These are phyloP conservation scores for Martiniozyma abietophila DNA, from an alignment of 805 yeast genomes.

Conservation along the genomic window DNA sequence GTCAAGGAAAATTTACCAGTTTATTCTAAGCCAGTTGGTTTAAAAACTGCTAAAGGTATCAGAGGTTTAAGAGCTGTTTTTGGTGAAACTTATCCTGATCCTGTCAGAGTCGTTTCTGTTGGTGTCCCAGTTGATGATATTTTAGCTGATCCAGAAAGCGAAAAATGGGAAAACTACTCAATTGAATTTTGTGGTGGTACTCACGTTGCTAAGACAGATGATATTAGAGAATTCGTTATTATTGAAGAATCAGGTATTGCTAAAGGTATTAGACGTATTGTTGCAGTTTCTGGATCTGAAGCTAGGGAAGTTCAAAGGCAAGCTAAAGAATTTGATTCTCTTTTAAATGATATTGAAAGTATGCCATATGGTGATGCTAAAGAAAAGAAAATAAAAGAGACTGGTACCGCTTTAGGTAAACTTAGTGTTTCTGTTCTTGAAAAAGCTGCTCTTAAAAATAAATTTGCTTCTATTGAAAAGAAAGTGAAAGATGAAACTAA, in stretches of 20 bases:
- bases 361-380: conserved; percentile 67
- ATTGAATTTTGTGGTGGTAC: conserved; percentile 99
- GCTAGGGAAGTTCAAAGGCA: conserved; percentile 85
- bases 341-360: conserved; percentile 48
- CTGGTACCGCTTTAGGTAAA: conserved; percentile 77
- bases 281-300: conserved; percentile 88
- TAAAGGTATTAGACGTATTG: conserved; percentile 96
- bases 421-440: conserved; percentile 72
- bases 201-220: conserved; percentile 87
- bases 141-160: conserved; percentile 57
- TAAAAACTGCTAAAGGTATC: conserved; percentile 64
- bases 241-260: conserved; percentile 97
- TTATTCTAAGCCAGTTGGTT: conserved; percentile 73
- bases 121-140: conserved; percentile 86
- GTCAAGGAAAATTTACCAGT: conserved; percentile 67
- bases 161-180: conserved; percentile 69
- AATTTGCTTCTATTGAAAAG: conserved; percentile 75
- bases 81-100: conserved; percentile 98
- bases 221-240: conserved; percentile 82
- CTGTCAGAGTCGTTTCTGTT: conserved; percentile 94
- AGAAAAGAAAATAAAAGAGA: conserved; percentile 74
- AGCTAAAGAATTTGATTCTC: conserved; percentile 61
- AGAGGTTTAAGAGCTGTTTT: conserved; percentile 92
- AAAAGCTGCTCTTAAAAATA: conserved; percentile 66
- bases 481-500: conserved; percentile 81